These are phyloP conservation scores for Casuarina cunninghamiana DNA, from an alignment of 306 rosid genomes.

Conservation along the genomic window DNA sequence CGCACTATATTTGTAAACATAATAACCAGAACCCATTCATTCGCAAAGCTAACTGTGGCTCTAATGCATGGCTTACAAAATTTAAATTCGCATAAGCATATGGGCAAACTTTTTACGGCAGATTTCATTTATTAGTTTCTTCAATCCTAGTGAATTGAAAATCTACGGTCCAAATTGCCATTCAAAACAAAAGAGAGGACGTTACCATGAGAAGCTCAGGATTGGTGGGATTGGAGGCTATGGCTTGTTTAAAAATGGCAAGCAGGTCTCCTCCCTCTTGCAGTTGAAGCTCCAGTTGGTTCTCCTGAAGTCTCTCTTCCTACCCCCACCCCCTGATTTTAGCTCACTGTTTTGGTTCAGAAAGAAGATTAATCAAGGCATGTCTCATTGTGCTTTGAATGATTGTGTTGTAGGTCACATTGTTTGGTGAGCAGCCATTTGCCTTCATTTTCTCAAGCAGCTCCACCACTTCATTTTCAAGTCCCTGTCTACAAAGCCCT, in stretches of 20 bases:
- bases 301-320: conserved; percentile 91
- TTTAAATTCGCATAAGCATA: not conserved
- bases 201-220: conserved; percentile 68
- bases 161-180: not conserved
- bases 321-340: conserved; percentile 56
- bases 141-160: not conserved
- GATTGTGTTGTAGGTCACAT: too few species aligned
- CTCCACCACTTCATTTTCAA: too few species aligned
- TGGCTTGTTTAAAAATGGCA: conserved; percentile 60
- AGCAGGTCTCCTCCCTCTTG: conserved; percentile 79
- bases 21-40: not conserved
- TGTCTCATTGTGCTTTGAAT: too few species aligned
- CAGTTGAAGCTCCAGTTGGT: conserved; percentile 78
- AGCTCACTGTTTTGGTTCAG: not conserved
- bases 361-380: not conserved
- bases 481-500: too few species aligned
- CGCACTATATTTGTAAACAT: not conserved
- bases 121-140: not conserved
- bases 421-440: too few species aligned
- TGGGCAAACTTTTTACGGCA: not conserved
- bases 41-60: not conserved
- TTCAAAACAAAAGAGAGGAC: not conserved
- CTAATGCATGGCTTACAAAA: not conserved
- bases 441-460: too few species aligned
- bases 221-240: conserved; percentile 64